Base-by-base conservation (phyloP, 352 stramenopile genomes). In the Aphanomyces cochlioides region DNA sequence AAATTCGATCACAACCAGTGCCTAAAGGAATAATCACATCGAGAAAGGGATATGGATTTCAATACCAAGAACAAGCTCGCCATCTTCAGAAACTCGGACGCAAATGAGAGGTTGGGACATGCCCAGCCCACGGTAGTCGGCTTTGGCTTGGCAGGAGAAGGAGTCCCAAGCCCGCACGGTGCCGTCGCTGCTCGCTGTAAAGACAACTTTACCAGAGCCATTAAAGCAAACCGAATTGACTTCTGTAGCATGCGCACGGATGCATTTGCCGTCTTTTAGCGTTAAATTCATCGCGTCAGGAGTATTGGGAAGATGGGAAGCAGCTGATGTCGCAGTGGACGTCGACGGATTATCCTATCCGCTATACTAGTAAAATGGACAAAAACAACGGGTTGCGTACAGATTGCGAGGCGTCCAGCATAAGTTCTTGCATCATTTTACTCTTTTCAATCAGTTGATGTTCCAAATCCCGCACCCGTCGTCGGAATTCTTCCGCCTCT, bases 191-290 rank as follows among this genome's bases (percentile, higher is more conserved):
- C 84, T 92, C 39, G 82, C 86, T 66, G 80, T 90, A 69, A 94
- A 94, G 10, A 91, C 71, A 38, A 92, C 83, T 76, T 92, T 91
- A 15, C 83, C 86, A 17, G 83, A 91, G 5, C 82, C 86, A 67
- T 90, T 94, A 56, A 92, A 94, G 59, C 84, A 90, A 10, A 94
- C 82, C 40, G 83, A 91, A 68, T 94, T 94, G 19, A 90, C 86
- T 67, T 94, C 86, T 1, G 84, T 94, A 12, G 86, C 86, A 64
- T 94, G 86, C 4, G 86, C 86, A 17, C 86, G 84, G 43, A 94
- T 85, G 5, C 77, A 78, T 57, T 92, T 80, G 28, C 74, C 77
- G 43, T 85, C 74, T 10, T 72, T 73, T 4, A 67, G 53, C 1
- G 56, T 63, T 21, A 72, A 19, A 43, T 40, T 19, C 17, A 13